Evolutionary conservation across 169 alveolate species (phyloP).

Genomic region (Plasmodium knowlesi): DNA sequence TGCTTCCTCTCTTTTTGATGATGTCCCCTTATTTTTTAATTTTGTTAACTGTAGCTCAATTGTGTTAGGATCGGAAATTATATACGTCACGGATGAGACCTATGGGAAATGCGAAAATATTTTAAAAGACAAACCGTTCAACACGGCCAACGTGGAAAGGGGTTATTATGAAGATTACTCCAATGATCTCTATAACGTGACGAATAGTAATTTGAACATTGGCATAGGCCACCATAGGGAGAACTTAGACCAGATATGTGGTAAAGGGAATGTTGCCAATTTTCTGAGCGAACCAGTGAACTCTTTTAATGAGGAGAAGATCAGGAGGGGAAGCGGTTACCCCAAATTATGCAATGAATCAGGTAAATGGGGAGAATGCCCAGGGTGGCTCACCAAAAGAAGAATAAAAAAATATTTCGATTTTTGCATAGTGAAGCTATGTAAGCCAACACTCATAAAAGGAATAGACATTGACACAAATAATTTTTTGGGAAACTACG

Average conservation of each 20-base stretch:
- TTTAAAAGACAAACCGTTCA: conserved; percentile 72
- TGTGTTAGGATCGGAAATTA: conserved; percentile 70
- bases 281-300: neutral
- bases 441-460: conserved; percentile 74
- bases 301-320: neutral
- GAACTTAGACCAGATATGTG: neutral
- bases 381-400: conserved; percentile 82
- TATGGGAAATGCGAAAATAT: conserved; percentile 75
- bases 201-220: conserved; percentile 1
- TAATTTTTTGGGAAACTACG: conserved; percentile 78
- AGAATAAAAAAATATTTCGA: conserved; percentile 78
- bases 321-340: neutral
- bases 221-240: neutral
- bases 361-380: conserved; percentile 17
- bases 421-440: conserved; percentile 74
- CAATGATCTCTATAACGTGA: conserved; percentile 44
- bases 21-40: conserved; percentile 61
- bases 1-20: conserved; percentile 53
- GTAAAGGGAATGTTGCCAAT: neutral
- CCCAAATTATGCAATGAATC: neutral
- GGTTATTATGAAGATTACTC: conserved; percentile 68
- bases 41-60: conserved; percentile 65
- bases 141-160: conserved; percentile 23
- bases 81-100: conserved; percentile 75
- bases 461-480: conserved; percentile 78